Base-by-base conservation (phyloP, 1,284 basidiomycete genomes). In the Hypsizygus ulmarius region DNA sequence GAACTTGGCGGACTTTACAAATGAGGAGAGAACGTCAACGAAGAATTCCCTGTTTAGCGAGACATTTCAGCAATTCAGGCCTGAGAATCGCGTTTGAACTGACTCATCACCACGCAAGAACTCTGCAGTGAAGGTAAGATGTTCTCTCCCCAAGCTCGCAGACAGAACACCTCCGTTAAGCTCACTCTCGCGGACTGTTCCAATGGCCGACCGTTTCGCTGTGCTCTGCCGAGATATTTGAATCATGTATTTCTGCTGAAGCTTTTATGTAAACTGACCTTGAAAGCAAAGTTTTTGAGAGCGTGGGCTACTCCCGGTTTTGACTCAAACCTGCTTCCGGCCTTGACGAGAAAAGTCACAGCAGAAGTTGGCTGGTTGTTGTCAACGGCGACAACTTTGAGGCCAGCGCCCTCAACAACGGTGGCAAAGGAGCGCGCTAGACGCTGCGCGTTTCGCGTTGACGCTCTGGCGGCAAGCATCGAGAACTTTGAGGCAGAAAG, bases 51-150 rank as follows among this genome's bases (percentile, higher is more conserved):
- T 95, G 65, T 4, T 25, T 25, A 4, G 32, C 54, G 10, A 51
- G 43, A 41, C 15, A 18, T n/a, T 43, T 19, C 43, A 12, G 14
- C 32, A 5, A 16, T 4, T 12, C 33, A 21, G 25, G 36, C 15
- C 12, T n/a, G 10, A 12, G n/a, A 28, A 42, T 49, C 38, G 51
- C 18, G 49, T 41, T 16, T 12, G 39, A 28, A 90, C 92, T 75
- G 70, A 97, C 95, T 98, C 96, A 68, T 99, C 93, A 44, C 93
- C 95, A 54, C 87, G 84, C 59, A 98, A 73, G 74, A 98, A 99
- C 67, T 98, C 94, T 54, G 96, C 93, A 39, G 90, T 96, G 60
- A 95, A 73, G 55, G 92, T 84, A 39, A 99, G 79, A 72, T 97
- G 87, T 75, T 99, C 96, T 61, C 95, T 79, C 34, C 87, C 82